Evolutionary conservation across 352 stramenopile species (phyloP).

Genomic region (Phytopythium aichiense): DNA sequence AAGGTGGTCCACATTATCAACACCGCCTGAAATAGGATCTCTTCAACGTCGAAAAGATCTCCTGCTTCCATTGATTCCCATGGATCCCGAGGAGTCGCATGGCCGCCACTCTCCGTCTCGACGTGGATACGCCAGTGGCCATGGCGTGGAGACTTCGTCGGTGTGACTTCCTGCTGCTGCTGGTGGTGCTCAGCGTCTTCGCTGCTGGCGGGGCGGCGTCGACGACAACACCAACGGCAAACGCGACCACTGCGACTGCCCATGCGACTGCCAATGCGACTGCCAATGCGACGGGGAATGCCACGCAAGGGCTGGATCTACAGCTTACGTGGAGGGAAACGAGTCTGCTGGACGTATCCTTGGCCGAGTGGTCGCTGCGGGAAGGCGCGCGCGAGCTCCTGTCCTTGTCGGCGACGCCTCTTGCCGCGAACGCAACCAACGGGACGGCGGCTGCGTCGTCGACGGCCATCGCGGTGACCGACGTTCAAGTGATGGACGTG

Average conservation of each 20-base stretch:
- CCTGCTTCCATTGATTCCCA: too few species aligned
- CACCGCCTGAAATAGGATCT: too few species aligned
- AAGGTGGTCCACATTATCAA: too few species aligned
- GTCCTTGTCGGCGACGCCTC: background rate
- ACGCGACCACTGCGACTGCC: background rate
- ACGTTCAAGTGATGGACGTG: background rate
- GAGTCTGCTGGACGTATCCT: constrained; percentile 3
- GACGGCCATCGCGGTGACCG: background rate
- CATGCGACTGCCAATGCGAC: background rate
- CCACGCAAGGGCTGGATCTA: background rate
- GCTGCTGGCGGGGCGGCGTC: too few species aligned
- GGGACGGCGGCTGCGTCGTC: background rate
- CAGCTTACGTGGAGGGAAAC: background rate
- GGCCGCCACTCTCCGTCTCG: too few species aligned
- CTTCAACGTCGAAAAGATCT: too few species aligned
- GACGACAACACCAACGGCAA: background rate
- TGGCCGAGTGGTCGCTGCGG: constrained; percentile 7
- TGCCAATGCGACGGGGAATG: too few species aligned
- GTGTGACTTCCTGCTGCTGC: too few species aligned
- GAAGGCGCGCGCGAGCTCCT: constrained; percentile 2
- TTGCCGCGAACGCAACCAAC: background rate
- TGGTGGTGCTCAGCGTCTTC: too few species aligned
- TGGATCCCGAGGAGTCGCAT: too few species aligned
- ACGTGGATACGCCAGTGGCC: too few species aligned
- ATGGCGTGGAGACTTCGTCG: too few species aligned